Evolutionary conservation across 345 rosid species (phyloP).

Genomic region (Dipteronia dyeriana): DNA sequence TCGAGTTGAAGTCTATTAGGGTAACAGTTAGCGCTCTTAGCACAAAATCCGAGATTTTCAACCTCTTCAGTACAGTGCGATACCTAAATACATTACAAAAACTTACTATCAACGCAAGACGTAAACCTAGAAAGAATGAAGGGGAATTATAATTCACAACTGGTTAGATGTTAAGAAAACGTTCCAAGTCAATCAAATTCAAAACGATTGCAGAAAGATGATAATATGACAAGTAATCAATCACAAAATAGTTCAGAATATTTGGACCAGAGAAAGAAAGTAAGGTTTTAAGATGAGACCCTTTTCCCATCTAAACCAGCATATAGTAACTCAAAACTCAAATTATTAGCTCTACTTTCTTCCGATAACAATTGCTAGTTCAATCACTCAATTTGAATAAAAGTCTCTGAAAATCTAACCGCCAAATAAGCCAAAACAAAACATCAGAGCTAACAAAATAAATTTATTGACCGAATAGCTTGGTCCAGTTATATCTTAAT

Average conservation of each 20-base stretch:
- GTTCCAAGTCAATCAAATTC: not conserved
- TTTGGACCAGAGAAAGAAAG: constrained; percentile 5
- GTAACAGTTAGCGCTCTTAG: constrained; percentile 36
- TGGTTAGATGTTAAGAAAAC: not conserved
- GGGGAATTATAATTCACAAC: not conserved
- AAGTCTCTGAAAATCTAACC: not conserved
- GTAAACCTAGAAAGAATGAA: constrained; percentile 9
- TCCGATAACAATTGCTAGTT: not conserved
- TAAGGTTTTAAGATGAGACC: not conserved
- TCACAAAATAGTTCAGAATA: not conserved
- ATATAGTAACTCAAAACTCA: not conserved
- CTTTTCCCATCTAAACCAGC: not conserved
- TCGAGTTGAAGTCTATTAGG: constrained; percentile 75
- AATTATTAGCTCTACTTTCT: not conserved
- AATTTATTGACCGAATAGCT: not conserved
- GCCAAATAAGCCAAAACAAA: not conserved
- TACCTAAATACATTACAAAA: constrained; percentile 43
- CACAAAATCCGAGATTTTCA: constrained; percentile 31
- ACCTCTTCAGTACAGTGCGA: constrained; percentile 36
- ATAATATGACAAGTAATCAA: not conserved
- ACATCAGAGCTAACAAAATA: not conserved
- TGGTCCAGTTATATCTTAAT: not conserved
- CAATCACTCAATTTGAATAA: not conserved
- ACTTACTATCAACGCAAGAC: not conserved
- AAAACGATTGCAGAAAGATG: not conserved